Evolutionary conservation across 2,329 filamentous ascomycete genomes (phyloP), one percentile per base, ranked within the genome.

Genomic region (Colletotrichum magnum): DNA sequence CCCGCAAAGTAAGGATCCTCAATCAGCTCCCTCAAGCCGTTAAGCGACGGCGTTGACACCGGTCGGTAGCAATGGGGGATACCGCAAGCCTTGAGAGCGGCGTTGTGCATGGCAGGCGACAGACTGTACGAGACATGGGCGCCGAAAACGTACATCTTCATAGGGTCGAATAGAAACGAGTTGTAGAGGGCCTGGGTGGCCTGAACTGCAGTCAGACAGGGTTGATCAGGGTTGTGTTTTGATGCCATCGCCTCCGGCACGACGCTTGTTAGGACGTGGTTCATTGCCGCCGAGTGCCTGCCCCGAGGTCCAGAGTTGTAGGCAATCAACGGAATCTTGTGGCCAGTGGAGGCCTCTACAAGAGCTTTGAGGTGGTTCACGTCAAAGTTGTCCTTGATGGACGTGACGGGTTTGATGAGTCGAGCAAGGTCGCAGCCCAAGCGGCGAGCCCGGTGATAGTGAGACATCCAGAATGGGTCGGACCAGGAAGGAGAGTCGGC

Each of bases 71-170:
- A 79, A 73, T 94, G 92, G 0, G 89, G 89, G 76, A 94, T 88
- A 0, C 92, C 92, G 72, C 89, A 92, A 1, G 86, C 87, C 60
- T 85, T 83, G 67, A 93, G 89, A 0, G 92, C 92, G 6, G 90
- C 85, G 63, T 90, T 93, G 77, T 95, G 92, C 92, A 94, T 94
- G 6, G 90, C 90, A 1, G 93, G 92, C 0, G 92, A 94, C 64
- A 94, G 78, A 76, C 90, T 94, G 80, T 93, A 93, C 58, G 86
- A 88, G 10, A 93, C 89, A 64, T 90, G 90, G 63, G 88, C 90
- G n/a, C 93, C 93, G 58, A 94, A 88, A 41, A 94, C 90, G 73
- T 92, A 93, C 63, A 93, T 89, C 58, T 90, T 89, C 84, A 94
- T 89, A 0, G 90, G 85, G 48, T 94, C 90, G 59, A 90, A 87